Evolutionary conservation across 768 basidiomycete species (phyloP).

Genomic region (Leccinum pellstonianum): DNA sequence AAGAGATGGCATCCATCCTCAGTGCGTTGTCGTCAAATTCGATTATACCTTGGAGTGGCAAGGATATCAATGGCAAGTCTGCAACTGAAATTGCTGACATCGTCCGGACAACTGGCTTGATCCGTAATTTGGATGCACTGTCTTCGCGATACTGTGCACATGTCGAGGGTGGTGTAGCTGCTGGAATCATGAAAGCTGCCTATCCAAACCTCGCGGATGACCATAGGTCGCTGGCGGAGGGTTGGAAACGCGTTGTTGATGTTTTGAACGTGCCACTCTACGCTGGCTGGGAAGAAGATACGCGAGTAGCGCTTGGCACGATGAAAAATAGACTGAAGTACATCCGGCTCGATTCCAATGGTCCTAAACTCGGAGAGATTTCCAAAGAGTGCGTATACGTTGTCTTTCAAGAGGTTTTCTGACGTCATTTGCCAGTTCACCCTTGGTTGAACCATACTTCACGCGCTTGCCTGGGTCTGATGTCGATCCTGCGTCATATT

Average conservation of each 20-base stretch:
- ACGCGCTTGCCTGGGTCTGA: conserved; percentile 72
- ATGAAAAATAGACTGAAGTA: conserved; percentile 79
- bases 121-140: conserved; percentile 59
- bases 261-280: conserved; percentile 89
- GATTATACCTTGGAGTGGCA: conserved; percentile 59
- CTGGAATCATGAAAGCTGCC: conserved; percentile 73
- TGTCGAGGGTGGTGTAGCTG: conserved; percentile 63
- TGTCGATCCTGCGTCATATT: conserved; percentile 55
- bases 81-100: conserved; percentile 66
- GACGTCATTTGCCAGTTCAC: conserved; percentile 49
- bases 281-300: conserved; percentile 82
- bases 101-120: conserved; percentile 49
- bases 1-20: conserved; percentile 57
- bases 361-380: conserved; percentile 83
- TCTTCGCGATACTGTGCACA: conserved; percentile 66
- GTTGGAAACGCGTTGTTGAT: conserved; percentile 79
- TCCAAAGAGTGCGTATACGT: conserved; percentile 57
- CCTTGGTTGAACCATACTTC: conserved; percentile 91
- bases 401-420: conserved; percentile 1
- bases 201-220: conserved; percentile 48
- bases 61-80: conserved; percentile 55
- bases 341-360: conserved; percentile 75
- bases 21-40: conserved; percentile 33
- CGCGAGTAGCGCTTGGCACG: conserved; percentile 66
- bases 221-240: conserved; percentile 55